These are phyloP conservation scores for Ceriops zippeliana DNA, from an alignment of 345 rosid species.

Conservation along the genomic window DNA sequence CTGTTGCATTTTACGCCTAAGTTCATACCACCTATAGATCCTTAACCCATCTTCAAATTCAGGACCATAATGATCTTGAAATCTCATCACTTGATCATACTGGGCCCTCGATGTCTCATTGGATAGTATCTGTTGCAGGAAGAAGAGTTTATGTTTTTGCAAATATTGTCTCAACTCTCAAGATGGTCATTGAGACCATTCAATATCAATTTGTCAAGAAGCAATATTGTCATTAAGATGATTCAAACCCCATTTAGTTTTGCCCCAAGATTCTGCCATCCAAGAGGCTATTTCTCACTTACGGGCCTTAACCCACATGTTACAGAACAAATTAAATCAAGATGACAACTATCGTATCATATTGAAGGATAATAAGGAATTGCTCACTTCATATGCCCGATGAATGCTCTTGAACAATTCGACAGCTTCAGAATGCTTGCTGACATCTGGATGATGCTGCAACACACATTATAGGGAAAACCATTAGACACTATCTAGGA, in stretches of 20 bases:
- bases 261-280: too few species aligned
- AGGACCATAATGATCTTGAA: constrained; percentile 30
- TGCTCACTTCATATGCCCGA: constrained; percentile 70
- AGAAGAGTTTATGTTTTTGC: neutral
- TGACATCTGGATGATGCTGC: constrained; percentile 90
- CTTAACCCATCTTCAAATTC: constrained; percentile 51
- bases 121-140: constrained; percentile 58
- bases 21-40: constrained; percentile 56
- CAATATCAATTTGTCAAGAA: too few species aligned
- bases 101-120: constrained; percentile 57
- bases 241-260: too few species aligned
- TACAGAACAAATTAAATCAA: neutral
- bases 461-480: neutral
- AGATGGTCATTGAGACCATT: too few species aligned
- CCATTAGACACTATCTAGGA: neutral
- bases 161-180: too few species aligned
- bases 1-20: constrained; percentile 44
- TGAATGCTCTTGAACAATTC: constrained; percentile 75
- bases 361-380: constrained; percentile 16
- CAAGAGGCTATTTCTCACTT: too few species aligned
- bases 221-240: too few species aligned
- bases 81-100: constrained; percentile 54
- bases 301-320: too few species aligned
- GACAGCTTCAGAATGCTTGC: constrained; percentile 61
- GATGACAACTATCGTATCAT: neutral